Percentiles rank a stretch among this genome's conserved stretches.
Conservation (phyloP, 371 early-diverging fungal genomes). For the Circinella minor region DNA sequence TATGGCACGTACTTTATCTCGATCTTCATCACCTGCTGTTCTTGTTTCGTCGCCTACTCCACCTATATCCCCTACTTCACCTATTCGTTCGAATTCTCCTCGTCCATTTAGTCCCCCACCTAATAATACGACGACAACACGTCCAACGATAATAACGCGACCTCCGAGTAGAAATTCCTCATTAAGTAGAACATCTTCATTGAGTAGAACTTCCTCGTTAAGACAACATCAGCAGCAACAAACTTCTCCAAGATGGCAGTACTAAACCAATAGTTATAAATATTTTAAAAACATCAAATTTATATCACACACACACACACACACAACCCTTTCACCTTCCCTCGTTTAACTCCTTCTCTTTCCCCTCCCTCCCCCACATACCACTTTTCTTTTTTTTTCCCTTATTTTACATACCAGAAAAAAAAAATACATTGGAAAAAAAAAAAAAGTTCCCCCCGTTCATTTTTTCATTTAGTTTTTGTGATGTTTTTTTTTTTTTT, state of each 20-base stretch:
- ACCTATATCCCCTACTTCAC: conserved; percentile 12
- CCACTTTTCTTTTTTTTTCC: no score
- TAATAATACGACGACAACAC: not conserved
- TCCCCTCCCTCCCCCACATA: no score
- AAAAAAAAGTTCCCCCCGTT: no score
- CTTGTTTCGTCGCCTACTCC: conserved; percentile 22
- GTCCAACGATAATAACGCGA: not conserved
- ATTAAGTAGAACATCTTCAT: conserved; percentile 5
- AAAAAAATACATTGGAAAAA: no score
- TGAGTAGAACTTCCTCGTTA: conserved; percentile 18
- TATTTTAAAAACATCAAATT: no score
- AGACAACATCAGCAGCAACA: conserved; percentile 12
- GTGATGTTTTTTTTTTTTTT: no score
- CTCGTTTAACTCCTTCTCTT: no score
- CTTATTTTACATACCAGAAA: no score
- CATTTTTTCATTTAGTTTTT: no score
- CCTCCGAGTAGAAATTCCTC: conserved; percentile 22
- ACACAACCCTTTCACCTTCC: no score
- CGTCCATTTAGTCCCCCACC: conserved; percentile 12
- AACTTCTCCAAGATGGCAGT: conserved; percentile 25
- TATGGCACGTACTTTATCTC: conserved; percentile 29
- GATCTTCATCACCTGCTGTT: conserved; percentile 27
- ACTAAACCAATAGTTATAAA: not conserved
- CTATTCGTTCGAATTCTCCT: conserved; percentile 19
- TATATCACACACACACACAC: no score